A percentile compares a stretch with the other conserved stretches of the same genome.
phyloP scores from a whole-genome alignment of 2,329 filamentous ascomycete genomes.

The Trichophaea hybrida region DNA sequence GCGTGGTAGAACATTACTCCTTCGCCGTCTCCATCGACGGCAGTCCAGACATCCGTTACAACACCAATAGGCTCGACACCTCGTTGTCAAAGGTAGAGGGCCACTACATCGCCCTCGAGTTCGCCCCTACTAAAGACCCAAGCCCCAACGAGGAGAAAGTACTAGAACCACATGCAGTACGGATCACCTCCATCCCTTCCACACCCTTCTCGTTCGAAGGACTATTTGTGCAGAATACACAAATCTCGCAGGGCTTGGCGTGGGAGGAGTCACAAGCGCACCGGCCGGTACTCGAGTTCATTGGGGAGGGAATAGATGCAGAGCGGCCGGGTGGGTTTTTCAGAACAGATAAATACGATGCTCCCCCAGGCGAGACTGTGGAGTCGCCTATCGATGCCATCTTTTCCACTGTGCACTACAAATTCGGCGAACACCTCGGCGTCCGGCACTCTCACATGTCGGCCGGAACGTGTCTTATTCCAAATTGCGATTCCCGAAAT shows the following conservation, averaged over 20 bases:
- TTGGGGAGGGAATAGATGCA: slow-evolving; percentile 23
- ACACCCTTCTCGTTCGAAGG: slow-evolving; percentile 26
- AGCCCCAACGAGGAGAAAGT: slow-evolving; percentile 5
- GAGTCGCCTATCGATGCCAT: slow-evolving; percentile 12
- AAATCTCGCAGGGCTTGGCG: slow-evolving; percentile 21
- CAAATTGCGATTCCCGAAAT: slow-evolving; percentile 10
- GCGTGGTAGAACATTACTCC: slow-evolving; percentile 22
- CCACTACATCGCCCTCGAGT: slow-evolving; percentile 9
- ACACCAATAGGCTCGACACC: slow-evolving; percentile 16
- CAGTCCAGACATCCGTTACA: slow-evolving; percentile 23
- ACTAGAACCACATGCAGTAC: slow-evolving; percentile 23
- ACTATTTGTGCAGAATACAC: slow-evolving; percentile 20
- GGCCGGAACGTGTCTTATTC: slow-evolving; percentile 13
- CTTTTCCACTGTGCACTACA: slow-evolving; percentile 22
- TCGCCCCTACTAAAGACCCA: background rate
- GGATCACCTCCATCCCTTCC: slow-evolving; percentile 23
- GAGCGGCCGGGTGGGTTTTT: slow-evolving; percentile 20
- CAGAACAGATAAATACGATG: slow-evolving; percentile 8
- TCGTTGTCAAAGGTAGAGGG: background rate
- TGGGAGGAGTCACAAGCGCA: slow-evolving; percentile 23
- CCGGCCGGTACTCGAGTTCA: slow-evolving; percentile 22
- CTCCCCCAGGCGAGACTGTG: slow-evolving; percentile 11
- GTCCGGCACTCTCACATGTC: slow-evolving; percentile 24
- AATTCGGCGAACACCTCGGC: slow-evolving; percentile 20
- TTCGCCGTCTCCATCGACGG: slow-evolving; percentile 26